These are phyloP conservation scores for Endoconidiophora laricicola DNA, from an alignment of 2,329 filamentous ascomycete genomes.

Conservation along the genomic window DNA sequence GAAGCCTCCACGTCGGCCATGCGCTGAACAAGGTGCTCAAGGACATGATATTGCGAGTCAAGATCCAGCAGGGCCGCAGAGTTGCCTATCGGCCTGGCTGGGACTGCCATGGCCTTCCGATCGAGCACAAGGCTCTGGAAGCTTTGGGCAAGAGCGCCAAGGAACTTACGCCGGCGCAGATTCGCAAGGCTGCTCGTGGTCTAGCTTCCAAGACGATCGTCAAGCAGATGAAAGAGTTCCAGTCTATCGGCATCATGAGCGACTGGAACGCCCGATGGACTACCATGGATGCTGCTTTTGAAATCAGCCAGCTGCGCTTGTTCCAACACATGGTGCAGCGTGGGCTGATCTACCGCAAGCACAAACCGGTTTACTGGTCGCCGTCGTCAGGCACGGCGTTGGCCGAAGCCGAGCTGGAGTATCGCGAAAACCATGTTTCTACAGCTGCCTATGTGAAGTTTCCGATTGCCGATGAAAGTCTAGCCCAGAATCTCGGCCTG, in stretches of 20 bases:
- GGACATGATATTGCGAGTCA: conserved; percentile 72
- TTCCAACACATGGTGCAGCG: conserved; percentile 60
- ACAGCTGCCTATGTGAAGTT: conserved; percentile 67
- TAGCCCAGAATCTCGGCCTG: not conserved
- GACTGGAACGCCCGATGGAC: conserved; percentile 65
- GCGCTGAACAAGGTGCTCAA: conserved; percentile 95
- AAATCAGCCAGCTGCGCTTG: conserved; percentile 56
- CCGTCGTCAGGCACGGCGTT: conserved; percentile 62
- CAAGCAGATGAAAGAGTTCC: conserved; percentile 58
- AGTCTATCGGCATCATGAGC: conserved; percentile 59
- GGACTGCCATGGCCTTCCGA: conserved; percentile 95
- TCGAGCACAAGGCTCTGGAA: conserved; percentile 86
- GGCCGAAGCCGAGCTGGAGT: conserved; percentile 73
- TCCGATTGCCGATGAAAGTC: conserved; percentile 36
- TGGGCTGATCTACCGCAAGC: conserved; percentile 58
- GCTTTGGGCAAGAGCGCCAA: conserved; percentile 19
- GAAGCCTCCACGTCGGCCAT: conserved; percentile 78
- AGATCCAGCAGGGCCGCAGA: conserved; percentile 57
- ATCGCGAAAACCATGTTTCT: conserved; percentile 57
- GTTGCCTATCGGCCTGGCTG: conserved; percentile 81
- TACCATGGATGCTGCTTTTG: conserved; percentile 63
- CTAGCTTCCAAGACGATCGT: conserved; percentile 53
- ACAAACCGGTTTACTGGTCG: conserved; percentile 79
- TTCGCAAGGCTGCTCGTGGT: conserved; percentile 46
- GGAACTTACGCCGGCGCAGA: conserved; percentile 33